Evolutionary conservation across 73 alveolate genomes (phyloP).

Genomic region (Blepharisma stoltei): DNA sequence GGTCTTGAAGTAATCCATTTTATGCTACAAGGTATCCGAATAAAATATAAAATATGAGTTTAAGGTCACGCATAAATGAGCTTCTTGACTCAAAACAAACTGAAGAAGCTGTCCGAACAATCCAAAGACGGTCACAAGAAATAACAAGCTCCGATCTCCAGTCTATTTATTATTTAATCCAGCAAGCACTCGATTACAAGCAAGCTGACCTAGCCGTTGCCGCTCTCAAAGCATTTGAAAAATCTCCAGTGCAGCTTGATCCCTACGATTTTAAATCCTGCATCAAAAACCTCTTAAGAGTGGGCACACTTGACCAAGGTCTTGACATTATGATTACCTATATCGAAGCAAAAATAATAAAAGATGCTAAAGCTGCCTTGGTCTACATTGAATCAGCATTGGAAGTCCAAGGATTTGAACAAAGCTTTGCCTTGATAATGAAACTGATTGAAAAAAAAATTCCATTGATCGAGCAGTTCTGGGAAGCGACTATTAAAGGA

Average conservation of each 20-base stretch:
- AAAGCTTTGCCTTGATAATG: neutral
- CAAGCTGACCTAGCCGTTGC: neutral
- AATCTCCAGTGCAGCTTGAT: constrained; percentile 9
- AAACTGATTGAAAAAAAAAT: neutral
- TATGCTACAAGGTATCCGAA: no score
- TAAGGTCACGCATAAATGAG: constrained; percentile 17
- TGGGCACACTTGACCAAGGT: neutral
- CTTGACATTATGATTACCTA: neutral
- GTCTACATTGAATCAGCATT: constrained; percentile 4
- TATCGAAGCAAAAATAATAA: neutral
- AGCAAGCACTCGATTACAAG: neutral
- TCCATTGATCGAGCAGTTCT: neutral
- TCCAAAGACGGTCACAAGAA: neutral
- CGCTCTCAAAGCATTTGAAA: neutral
- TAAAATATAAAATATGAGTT: constrained; percentile 1
- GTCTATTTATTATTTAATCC: neutral
- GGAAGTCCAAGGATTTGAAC: neutral
- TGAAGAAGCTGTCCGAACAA: neutral
- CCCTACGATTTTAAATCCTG: neutral
- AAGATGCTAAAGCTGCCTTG: neutral
- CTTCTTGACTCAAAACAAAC: constrained; percentile 7
- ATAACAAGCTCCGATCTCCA: constrained; percentile 16
- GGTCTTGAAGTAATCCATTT: no score
- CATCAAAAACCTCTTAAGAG: neutral
- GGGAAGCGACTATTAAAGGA: constrained; percentile 8